These are phyloP conservation scores for Microdochium nivale DNA, from an alignment of 2,329 filamentous ascomycete genomes.

Conservation along the genomic window DNA sequence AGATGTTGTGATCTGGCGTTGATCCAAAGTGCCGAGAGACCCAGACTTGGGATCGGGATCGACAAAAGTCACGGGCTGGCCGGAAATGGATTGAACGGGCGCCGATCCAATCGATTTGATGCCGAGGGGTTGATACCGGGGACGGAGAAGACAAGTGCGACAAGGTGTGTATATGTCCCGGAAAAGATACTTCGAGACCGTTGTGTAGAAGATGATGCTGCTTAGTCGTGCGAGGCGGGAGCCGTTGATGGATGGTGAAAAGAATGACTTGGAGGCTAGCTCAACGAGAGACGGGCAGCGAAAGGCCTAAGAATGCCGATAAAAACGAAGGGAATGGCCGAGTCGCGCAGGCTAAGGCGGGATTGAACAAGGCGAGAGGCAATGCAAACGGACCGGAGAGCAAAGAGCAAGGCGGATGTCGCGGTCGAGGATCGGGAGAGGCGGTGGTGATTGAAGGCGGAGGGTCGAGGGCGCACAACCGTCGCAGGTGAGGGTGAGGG, in stretches of 20 bases:
- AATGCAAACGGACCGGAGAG: conserved; percentile 1
- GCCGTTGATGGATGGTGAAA: conserved; percentile 4
- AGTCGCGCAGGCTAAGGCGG: neutral
- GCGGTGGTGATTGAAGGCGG: neutral
- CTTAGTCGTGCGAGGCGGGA: neutral
- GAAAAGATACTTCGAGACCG: neutral
- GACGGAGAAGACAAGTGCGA: neutral
- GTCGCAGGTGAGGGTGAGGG: too few species aligned
- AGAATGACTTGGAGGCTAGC: conserved; percentile 19
- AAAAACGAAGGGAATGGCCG: conserved; percentile 5
- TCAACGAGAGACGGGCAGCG: conserved; percentile 5
- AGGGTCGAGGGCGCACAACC: too few species aligned
- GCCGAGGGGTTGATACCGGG: neutral
- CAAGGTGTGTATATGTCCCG: neutral
- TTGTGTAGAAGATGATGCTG: neutral
- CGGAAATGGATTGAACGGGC: neutral
- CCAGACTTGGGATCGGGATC: neutral
- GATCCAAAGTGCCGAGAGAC: neutral
- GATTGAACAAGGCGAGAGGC: neutral
- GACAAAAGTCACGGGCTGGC: neutral
- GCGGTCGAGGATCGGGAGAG: neutral
- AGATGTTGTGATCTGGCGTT: neutral
- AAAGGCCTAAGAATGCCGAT: conserved; percentile 9
- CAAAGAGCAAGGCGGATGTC: neutral
- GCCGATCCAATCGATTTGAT: neutral